Evolutionary conservation across 305 asterid species (phyloP).

Genomic region (Euphrasia arctica): DNA sequence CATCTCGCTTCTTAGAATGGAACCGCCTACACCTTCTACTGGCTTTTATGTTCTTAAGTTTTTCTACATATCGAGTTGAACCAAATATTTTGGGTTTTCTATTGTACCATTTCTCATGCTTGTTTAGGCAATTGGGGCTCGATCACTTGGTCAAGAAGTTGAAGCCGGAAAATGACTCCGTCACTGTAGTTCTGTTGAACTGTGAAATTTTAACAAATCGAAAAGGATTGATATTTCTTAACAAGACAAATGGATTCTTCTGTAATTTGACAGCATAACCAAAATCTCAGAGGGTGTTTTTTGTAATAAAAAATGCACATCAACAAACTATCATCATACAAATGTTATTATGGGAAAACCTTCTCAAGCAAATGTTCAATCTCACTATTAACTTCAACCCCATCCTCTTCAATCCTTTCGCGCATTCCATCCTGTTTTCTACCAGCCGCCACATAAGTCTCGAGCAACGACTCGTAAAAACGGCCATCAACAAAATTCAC

Average conservation of each 20-base stretch:
- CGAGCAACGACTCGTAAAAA: conserved; percentile 40
- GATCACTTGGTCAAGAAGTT: neutral
- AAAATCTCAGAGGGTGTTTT: too few relatives aligned
- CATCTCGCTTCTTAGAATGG: conserved; percentile 19
- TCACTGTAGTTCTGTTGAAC: neutral
- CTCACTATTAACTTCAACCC: conserved; percentile 41
- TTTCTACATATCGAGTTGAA: conserved; percentile 5
- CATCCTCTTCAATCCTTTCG: conserved; percentile 46
- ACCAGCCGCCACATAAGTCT: conserved; percentile 46
- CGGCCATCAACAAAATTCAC: conserved; percentile 38
- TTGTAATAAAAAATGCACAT: neutral
- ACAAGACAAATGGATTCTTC: too few relatives aligned
- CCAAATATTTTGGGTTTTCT: too few relatives aligned
- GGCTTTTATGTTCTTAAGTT: too few relatives aligned
- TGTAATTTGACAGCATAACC: too few relatives aligned
- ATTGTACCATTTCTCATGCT: too few relatives aligned
- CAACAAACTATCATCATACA: neutral
- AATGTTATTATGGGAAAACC: conserved; percentile 34
- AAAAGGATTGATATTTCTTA: too few relatives aligned
- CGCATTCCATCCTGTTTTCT: conserved; percentile 32
- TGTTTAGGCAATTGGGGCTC: neutral
- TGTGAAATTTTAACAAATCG: neutral
- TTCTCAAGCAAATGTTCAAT: conserved; percentile 40
- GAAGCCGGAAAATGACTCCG: neutral
- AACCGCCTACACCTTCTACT: conserved; percentile 26